phyloP scores from a whole-genome alignment of 2,329 filamentous ascomycete genomes.

The Septoria petroselini region DNA sequence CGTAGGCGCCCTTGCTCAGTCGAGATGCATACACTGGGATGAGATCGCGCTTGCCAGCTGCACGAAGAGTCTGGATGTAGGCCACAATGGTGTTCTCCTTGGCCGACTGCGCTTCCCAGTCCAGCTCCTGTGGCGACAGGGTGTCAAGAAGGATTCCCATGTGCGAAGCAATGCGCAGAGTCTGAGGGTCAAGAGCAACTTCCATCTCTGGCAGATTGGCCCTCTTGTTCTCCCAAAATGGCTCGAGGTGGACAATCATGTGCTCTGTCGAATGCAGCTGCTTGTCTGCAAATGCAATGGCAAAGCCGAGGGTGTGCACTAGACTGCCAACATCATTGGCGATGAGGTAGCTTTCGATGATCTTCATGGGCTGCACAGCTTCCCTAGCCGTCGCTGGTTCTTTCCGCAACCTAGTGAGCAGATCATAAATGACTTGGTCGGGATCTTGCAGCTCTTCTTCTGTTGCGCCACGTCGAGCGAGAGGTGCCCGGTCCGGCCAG shows the following conservation, averaged over 20 bases:
- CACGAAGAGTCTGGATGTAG: constrained; percentile 76
- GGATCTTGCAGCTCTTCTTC: constrained; percentile 62
- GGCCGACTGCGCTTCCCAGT: constrained; percentile 45
- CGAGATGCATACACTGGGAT: constrained; percentile 87
- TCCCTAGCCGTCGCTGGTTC: constrained; percentile 57
- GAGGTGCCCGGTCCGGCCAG: constrained; percentile 54
- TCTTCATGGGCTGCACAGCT: constrained; percentile 65
- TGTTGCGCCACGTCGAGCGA: constrained; percentile 58
- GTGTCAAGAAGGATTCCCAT: constrained; percentile 63
- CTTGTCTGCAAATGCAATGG: constrained; percentile 41
- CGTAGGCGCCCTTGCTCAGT: constrained; percentile 61
- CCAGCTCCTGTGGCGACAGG: constrained; percentile 44
- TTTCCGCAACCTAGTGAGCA: constrained; percentile 60
- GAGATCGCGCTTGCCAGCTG: constrained; percentile 68
- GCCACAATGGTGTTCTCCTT: constrained; percentile 74
- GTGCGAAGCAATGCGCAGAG: constrained; percentile 47
- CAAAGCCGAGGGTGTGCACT: constrained; percentile 44
- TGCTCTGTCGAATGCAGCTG: constrained; percentile 28
- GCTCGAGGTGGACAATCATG: constrained; percentile 28
- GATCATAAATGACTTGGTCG: constrained; percentile 38
- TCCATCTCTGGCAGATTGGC: constrained; percentile 30
- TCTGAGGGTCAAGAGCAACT: constrained; percentile 43
- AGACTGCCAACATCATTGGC: constrained; percentile 54
- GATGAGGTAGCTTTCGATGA: constrained; percentile 72
- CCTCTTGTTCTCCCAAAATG: constrained; percentile 20